Evolutionary conservation across 805 yeast species (phyloP).

Genomic region (Wickerhamomyces ciferrii): DNA sequence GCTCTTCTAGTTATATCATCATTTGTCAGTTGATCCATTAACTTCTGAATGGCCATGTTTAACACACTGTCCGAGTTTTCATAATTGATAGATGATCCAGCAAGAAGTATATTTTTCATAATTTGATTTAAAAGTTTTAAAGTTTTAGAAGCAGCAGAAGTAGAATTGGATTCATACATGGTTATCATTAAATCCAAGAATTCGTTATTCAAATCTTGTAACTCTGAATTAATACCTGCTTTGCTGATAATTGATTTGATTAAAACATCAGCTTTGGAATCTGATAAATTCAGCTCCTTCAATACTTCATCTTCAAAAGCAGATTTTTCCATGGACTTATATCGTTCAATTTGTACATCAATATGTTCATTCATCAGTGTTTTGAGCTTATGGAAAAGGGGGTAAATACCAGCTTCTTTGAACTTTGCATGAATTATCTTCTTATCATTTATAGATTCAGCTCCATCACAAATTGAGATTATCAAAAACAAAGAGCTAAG

Average conservation of each 20-base stretch:
- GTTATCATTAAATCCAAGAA: constrained; percentile 49
- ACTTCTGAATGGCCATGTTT: constrained; percentile 59
- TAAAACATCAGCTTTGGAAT: constrained; percentile 8
- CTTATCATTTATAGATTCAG: constrained; percentile 20
- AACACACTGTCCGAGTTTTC: constrained; percentile 44
- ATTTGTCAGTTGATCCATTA: constrained; percentile 59
- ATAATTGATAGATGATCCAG: constrained; percentile 26
- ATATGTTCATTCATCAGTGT: constrained; percentile 35
- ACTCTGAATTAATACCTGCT: constrained; percentile 42
- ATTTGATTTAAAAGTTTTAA: constrained; percentile 51
- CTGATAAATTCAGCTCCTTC: constrained; percentile 21
- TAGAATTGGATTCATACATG: constrained; percentile 41
- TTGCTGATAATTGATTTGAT: constrained; percentile 16
- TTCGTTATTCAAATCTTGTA: constrained; percentile 59
- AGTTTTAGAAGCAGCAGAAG: constrained; percentile 39
- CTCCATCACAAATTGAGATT: constrained; percentile 17
- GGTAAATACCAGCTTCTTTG: constrained; percentile 31
- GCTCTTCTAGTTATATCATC: constrained; percentile 76
- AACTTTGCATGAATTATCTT: constrained; percentile 24
- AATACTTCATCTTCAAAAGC: constrained; percentile 11
- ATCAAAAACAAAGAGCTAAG: constrained; percentile 16
- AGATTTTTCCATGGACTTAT: constrained; percentile 10
- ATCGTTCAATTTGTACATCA: constrained; percentile 17
- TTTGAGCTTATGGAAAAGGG: constrained; percentile 27
- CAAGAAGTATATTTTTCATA: constrained; percentile 29